Evolutionary conservation across 768 basidiomycete genomes (phyloP).

Genomic region (Boletus sp.): DNA sequence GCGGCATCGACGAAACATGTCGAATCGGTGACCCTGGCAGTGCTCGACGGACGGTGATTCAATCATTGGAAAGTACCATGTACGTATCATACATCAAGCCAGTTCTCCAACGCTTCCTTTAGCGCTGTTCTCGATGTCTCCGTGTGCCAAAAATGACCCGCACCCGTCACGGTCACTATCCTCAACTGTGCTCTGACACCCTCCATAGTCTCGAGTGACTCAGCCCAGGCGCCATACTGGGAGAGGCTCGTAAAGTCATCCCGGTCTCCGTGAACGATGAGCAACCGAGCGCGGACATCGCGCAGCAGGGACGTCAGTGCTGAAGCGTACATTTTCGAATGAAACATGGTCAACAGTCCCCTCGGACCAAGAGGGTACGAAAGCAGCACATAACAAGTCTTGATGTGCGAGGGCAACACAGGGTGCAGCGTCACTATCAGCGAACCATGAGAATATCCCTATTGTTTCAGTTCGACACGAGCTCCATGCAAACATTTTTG

Average conservation of each 20-base stretch:
- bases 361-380: constrained; percentile 77
- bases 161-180: constrained; percentile 42
- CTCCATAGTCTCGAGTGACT: constrained; percentile 33
- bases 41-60: too few species aligned
- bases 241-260: constrained; percentile 68
- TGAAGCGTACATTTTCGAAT: constrained; percentile 49
- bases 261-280: constrained; percentile 63
- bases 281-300: constrained; percentile 47
- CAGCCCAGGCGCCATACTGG: constrained; percentile 57
- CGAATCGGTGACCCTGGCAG: constrained; percentile 11
- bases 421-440: constrained; percentile 70
- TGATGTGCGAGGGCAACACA: constrained; percentile 45
- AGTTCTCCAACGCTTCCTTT: constrained; percentile 19
- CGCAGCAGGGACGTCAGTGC: constrained; percentile 51
- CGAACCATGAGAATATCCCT: constrained; percentile 85
- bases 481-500: neutral
- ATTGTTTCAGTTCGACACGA: constrained; percentile 6
- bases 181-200: constrained; percentile 28
- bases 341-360: constrained; percentile 68
- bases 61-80: too few species aligned
- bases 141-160: constrained; percentile 68
- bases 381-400: constrained; percentile 64
- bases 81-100: constrained; percentile 12
- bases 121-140: constrained; percentile 21
- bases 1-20: neutral